Evolutionary conservation across 1,284 basidiomycete genomes (phyloP).

Genomic region (Phenoliferia sp.): DNA sequence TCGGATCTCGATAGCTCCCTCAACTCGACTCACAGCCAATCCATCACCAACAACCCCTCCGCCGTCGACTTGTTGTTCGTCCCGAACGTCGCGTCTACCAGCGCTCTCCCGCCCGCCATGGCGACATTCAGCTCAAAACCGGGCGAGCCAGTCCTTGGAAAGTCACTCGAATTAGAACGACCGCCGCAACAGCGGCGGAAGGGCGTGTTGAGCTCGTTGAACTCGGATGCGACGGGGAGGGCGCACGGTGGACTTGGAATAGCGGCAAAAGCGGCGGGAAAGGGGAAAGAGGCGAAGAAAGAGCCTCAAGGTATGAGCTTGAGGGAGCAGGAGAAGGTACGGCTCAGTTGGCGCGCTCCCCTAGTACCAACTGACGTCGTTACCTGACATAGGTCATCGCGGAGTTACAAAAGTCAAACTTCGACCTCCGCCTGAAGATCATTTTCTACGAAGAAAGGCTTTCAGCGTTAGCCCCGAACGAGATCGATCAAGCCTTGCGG

Average conservation of each 20-base stretch:
- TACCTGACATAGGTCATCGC: constrained; percentile 67
- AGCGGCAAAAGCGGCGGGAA: background rate
- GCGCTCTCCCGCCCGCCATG: background rate
- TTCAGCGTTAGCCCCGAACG: constrained; percentile 74
- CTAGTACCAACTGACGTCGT: background rate
- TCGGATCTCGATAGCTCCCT: background rate
- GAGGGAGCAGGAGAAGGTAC: constrained; percentile 88
- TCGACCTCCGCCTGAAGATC: constrained; percentile 86
- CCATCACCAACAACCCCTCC: background rate
- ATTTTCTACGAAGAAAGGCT: constrained; percentile 89
- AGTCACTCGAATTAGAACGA: too few relatives aligned
- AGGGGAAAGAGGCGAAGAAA: background rate
- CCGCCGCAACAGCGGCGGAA: too few relatives aligned
- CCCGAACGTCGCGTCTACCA: background rate
- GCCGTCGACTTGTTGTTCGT: background rate
- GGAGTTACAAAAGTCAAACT: constrained; percentile 89
- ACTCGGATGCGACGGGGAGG: background rate
- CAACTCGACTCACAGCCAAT: background rate
- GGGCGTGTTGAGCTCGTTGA: background rate
- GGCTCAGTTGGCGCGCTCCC: constrained; percentile 28
- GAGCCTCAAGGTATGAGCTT: constrained; percentile 58
- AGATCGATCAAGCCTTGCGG: constrained; percentile 82
- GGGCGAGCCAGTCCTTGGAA: too few relatives aligned
- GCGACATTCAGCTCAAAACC: too few relatives aligned
- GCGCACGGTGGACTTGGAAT: background rate